Percentiles rank a stretch among this genome's conserved stretches.
phyloP scores from a whole-genome alignment of 164 flowering plant genomes.

The Dillenia suffruticosa region DNA sequence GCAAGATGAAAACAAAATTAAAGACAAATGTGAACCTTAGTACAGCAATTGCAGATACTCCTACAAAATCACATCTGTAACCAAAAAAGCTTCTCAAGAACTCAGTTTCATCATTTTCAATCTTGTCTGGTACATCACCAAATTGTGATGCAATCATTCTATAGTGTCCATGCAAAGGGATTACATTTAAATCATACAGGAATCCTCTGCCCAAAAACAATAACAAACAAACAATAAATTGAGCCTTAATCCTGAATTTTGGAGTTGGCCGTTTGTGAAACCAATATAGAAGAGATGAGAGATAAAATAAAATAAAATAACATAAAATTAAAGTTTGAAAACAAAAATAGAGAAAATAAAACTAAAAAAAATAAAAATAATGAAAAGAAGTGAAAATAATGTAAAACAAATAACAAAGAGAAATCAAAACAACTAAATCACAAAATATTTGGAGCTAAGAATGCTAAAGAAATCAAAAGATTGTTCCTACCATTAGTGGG shows the following conservation, averaged over 20 bases:
- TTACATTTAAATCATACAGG: not conserved
- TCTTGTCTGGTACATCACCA: not conserved
- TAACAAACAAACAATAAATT: not conserved
- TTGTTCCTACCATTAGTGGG: constrained; percentile 10
- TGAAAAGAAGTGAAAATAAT: not conserved
- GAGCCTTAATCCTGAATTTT: not conserved
- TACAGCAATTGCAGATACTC: not conserved
- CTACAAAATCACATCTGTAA: not conserved
- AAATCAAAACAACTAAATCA: not conserved
- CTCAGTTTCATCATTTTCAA: not conserved
- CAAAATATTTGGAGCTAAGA: not conserved
- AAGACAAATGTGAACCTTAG: not conserved
- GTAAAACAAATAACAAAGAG: not conserved
- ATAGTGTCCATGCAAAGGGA: not conserved
- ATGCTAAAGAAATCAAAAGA: not conserved
- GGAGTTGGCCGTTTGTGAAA: no score
- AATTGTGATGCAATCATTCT: not conserved
- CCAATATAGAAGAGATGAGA: no score
- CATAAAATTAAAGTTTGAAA: no score
- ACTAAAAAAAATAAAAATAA: not conserved
- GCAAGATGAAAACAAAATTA: not conserved
- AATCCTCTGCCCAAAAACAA: not conserved
- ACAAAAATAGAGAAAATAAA: not conserved
- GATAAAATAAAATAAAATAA: no score
- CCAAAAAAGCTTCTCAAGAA: not conserved